Evolutionary conservation across 2,329 filamentous ascomycete genomes (phyloP).

Genomic region (Colletotrichum lindemuthianum): DNA sequence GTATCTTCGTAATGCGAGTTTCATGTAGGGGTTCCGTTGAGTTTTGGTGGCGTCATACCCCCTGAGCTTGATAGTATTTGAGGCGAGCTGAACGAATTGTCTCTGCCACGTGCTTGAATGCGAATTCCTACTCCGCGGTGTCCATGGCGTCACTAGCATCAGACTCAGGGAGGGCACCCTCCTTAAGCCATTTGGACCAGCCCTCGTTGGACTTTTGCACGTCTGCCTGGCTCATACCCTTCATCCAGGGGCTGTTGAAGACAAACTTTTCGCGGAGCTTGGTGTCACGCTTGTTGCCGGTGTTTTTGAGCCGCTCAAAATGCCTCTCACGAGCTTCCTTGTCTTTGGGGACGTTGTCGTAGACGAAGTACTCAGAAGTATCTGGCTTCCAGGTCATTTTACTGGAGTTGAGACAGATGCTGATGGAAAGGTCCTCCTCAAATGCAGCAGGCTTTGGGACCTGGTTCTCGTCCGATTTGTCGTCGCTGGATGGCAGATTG

Average conservation of each 20-base stretch:
- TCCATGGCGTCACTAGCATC: conserved; percentile 42
- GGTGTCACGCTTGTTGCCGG: conserved; percentile 71
- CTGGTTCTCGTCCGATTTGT: conserved; percentile 71
- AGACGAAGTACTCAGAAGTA: conserved; percentile 77
- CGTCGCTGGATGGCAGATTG: conserved; percentile 72
- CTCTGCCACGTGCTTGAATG: no score
- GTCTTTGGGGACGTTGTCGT: conserved; percentile 74
- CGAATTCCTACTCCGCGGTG: conserved; percentile 35
- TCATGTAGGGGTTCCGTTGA: not conserved
- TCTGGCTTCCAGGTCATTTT: conserved; percentile 80
- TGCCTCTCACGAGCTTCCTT: conserved; percentile 68
- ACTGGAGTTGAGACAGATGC: conserved; percentile 81
- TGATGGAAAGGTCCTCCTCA: conserved; percentile 74
- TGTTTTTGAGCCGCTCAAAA: conserved; percentile 60
- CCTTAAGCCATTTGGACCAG: conserved; percentile 63
- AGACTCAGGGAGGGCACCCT: conserved; percentile 54
- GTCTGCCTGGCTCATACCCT: conserved; percentile 81
- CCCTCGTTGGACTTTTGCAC: conserved; percentile 79
- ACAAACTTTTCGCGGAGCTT: conserved; percentile 84
- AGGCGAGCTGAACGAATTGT: no score
- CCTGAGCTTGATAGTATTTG: no score
- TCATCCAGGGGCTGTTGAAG: conserved; percentile 82
- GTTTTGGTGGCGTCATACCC: no score
- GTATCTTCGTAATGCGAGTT: conserved; percentile 35
- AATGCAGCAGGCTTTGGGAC: conserved; percentile 70